These are phyloP conservation scores for Pythium aristosporum DNA, from an alignment of 352 stramenopile species.

Conservation along the genomic window DNA sequence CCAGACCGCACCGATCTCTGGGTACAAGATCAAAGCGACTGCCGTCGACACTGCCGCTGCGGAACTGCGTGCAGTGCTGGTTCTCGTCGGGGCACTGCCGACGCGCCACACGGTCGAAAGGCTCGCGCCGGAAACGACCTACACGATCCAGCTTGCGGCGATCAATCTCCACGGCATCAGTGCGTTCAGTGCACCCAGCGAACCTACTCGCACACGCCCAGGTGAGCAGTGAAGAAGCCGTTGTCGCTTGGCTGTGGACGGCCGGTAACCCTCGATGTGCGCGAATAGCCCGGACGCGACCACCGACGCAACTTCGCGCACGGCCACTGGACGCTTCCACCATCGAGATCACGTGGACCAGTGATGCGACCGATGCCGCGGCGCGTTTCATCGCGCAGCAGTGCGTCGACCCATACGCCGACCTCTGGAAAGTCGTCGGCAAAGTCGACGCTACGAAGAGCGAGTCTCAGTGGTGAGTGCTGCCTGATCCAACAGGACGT, in stretches of 20 bases:
- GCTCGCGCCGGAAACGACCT: constrained; percentile 42
- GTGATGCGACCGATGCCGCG: background rate
- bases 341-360: constrained; percentile 20
- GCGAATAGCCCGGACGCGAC: constrained; percentile 12
- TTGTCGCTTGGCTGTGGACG: background rate
- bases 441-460: constrained; percentile 16
- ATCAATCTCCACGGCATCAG: constrained; percentile 62
- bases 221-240: constrained; percentile 23
- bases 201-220: constrained; percentile 31
- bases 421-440: constrained; percentile 30
- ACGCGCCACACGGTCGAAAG: constrained; percentile 31
- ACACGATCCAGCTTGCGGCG: constrained; percentile 44
- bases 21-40: constrained; percentile 50
- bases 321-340: constrained; percentile 1
- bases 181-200: constrained; percentile 40
- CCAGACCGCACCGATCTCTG: constrained; percentile 57
- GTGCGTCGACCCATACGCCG: constrained; percentile 13
- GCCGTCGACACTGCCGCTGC: constrained; percentile 16
- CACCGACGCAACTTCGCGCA: constrained; percentile 3
- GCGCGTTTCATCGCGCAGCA: constrained; percentile 30
- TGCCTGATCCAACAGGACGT: background rate
- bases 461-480: background rate
- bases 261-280: background rate
- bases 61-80: constrained; percentile 26
- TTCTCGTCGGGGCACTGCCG: constrained; percentile 32